phyloP scores from a whole-genome alignment of 1,284 basidiomycete genomes.

The Ustilago crameri region DNA sequence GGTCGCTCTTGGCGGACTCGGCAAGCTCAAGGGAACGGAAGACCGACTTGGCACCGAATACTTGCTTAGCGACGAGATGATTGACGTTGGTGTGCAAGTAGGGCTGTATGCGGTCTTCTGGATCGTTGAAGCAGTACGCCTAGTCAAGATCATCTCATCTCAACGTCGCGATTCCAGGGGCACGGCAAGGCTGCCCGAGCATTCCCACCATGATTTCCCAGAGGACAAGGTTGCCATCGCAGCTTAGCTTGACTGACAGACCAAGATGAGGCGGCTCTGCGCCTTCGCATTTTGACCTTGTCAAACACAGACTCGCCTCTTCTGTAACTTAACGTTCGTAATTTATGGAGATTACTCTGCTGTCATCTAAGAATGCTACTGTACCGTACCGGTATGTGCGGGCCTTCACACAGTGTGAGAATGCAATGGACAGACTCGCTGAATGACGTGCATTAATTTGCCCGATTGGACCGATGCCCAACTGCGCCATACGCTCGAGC shows the following conservation, averaged over 20 bases:
- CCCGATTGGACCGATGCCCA: too few relatives aligned
- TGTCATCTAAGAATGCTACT: too few relatives aligned
- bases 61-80: constrained; percentile 47
- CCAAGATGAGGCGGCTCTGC: background rate
- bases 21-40: constrained; percentile 36
- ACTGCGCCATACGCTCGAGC: too few relatives aligned
- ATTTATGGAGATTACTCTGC: too few relatives aligned
- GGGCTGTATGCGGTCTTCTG: constrained; percentile 47
- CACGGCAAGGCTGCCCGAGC: constrained; percentile 10
- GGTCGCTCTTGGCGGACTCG: constrained; percentile 33
- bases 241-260: constrained; percentile 1
- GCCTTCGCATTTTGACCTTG: too few relatives aligned
- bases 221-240: constrained; percentile 12
- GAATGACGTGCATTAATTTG: too few relatives aligned
- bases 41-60: constrained; percentile 48
- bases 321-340: too few relatives aligned
- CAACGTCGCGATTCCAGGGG: constrained; percentile 2
- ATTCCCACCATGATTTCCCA: constrained; percentile 4
- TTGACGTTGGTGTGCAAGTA: constrained; percentile 49
- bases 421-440: too few relatives aligned
- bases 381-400: too few relatives aligned
- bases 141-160: constrained; percentile 5
- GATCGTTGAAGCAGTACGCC: constrained; percentile 21
- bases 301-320: too few relatives aligned
- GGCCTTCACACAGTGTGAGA: too few relatives aligned